Conservation (phyloP, 257 asterid genomes). For the Solanum rostratum region DNA sequence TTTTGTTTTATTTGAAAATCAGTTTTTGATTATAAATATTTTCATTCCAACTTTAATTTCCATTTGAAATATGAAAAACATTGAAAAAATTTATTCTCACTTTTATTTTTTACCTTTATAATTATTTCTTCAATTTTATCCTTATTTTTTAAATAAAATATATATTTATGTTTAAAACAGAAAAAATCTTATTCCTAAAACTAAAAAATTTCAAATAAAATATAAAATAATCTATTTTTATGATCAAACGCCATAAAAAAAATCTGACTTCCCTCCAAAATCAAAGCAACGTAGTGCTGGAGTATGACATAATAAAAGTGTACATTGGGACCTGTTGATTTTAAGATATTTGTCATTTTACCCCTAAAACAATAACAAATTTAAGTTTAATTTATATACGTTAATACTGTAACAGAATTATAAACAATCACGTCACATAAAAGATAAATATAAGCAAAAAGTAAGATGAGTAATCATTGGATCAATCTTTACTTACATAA, state of each 20-base stretch:
- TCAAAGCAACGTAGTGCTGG: not conserved
- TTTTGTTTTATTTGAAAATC: not conserved
- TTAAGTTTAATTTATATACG: not conserved
- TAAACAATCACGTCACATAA: not conserved
- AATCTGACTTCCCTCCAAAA: not conserved
- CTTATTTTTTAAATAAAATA: not conserved
- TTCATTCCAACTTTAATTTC: not conserved
- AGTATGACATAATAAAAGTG: conserved; percentile 8
- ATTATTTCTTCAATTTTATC: not conserved
- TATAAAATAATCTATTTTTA: not conserved
- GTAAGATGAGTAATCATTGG: not conserved
- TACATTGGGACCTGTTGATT: not conserved
- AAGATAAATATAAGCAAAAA: not conserved
- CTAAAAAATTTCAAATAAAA: too few species aligned
- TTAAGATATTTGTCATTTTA: not conserved
- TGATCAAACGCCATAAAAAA: not conserved
- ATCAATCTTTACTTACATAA: not conserved
- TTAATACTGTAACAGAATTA: not conserved
- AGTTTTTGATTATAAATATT: not conserved
- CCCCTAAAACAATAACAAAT: not conserved
- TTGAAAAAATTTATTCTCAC: not conserved
- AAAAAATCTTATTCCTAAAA: too few species aligned
- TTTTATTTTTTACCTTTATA: not conserved
- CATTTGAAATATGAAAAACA: not conserved
- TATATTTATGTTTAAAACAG: too few species aligned